Evolutionary conservation across 2,329 filamentous ascomycete species (phyloP), one percentile per base, ranked within the genome.

Genomic region (Fusarium tuaranense): DNA sequence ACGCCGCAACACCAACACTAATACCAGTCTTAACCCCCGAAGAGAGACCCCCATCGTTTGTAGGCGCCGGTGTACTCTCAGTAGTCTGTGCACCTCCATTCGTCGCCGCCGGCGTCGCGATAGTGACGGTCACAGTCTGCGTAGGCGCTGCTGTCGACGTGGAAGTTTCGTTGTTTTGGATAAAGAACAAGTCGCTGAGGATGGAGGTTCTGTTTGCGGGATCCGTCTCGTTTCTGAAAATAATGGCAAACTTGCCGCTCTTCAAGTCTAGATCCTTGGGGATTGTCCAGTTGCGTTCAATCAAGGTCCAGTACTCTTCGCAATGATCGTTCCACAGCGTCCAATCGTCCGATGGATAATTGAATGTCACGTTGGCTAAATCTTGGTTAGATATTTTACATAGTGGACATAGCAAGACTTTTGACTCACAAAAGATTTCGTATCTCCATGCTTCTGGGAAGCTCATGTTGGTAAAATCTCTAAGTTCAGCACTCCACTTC

Each of bases 371-470:
- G 7, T 55, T 55, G 51, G 51, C 51, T 55, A 0, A 9, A 32
- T 8, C 4, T 20, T 55, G 18, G 27, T 55, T 7, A 55, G 51
- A 32, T 3, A 30, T 13, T 12, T 8, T 3, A 16, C 12, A 13
- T 18, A 32, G 1, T 9, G 0, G 7, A 32, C 8, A n/a, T 2
- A 3, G 10, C 2, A n/a, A 7, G 0, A 20, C 2, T 14, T 0
- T 53, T 14, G 7, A 55, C 48, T 55, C n/a, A 55, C 51, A 55
- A 12, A 55, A 55, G 27, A 55, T 55, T 32, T 32, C 10, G 12
- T 55, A 32, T 32, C 51, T 55, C 51, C 51, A 55, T 4, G 51
- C 51, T n/a, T 55, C 51, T 1, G 51, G 51, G 27, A 55, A 55
- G 18, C 51, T 55, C 51, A 55, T 55, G 18, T 55, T 55, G 27